Percentiles rank a stretch among this genome's conserved stretches.
phyloP scores from a whole-genome alignment of 2,329 filamentous ascomycete species.

The Ophiostoma pallidulum region DNA sequence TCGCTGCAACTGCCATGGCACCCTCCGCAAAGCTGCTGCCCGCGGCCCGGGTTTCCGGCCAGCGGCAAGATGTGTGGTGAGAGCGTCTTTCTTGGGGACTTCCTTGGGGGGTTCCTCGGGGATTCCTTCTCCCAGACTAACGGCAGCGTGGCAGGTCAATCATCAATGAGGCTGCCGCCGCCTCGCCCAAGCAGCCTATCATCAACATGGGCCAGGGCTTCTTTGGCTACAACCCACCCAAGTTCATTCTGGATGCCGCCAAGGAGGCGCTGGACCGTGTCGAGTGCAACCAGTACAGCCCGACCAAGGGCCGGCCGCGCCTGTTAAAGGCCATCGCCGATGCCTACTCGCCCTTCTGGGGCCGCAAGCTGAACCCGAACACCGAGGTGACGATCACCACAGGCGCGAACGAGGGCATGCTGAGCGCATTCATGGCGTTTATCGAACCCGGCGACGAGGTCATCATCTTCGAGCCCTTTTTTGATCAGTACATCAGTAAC shows the following conservation, averaged over 20 bases:
- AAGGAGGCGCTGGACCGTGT: constrained; percentile 82
- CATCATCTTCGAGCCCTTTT: constrained; percentile 97
- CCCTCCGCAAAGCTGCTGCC: constrained; percentile 27
- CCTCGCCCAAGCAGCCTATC: constrained; percentile 41
- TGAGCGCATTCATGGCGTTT: constrained; percentile 96
- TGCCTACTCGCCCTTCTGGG: constrained; percentile 85
- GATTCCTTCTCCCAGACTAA: not conserved
- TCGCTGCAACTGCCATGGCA: constrained; percentile 6
- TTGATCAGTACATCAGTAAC: constrained; percentile 98
- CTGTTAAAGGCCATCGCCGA: constrained; percentile 89
- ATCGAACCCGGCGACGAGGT: constrained; percentile 92
- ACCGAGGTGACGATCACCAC: constrained; percentile 94
- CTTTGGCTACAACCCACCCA: constrained; percentile 89
- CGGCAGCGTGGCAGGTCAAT: constrained; percentile 35
- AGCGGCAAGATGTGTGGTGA: constrained; percentile 33
- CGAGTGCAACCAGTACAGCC: constrained; percentile 98
- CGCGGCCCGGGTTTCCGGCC: constrained; percentile 30
- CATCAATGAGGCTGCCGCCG: constrained; percentile 42
- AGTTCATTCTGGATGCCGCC: constrained; percentile 84
- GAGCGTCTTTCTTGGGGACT: constrained; percentile 9
- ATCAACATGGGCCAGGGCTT: constrained; percentile 54
- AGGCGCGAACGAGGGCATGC: constrained; percentile 84
- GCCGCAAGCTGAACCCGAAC: constrained; percentile 70
- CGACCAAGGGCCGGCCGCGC: constrained; percentile 83
- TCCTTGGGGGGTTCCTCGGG: no score